A percentile compares a stretch with the other conserved stretches of the same genome.
phyloP scores from a whole-genome alignment of 2,329 filamentous ascomycete genomes.

The Fusarium mexicanum region DNA sequence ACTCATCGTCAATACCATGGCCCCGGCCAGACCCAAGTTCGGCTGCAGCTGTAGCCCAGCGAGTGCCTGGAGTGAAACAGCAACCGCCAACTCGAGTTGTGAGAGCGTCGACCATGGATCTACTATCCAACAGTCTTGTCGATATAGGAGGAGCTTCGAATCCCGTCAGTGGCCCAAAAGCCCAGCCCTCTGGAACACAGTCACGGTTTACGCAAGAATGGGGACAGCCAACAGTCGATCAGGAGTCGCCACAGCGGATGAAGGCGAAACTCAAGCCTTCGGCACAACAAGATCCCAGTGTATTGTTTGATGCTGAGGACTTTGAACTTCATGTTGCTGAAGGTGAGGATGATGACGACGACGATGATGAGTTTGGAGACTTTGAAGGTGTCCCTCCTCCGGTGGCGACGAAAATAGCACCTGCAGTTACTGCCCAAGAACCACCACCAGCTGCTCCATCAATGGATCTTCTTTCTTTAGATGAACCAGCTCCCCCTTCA shows the following conservation, averaged over 20 bases:
- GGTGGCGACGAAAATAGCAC: neutral
- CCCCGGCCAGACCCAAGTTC: slow-evolving; percentile 15
- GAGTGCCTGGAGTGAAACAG: slow-evolving; percentile 3
- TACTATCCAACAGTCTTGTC: slow-evolving; percentile 63
- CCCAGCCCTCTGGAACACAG: slow-evolving; percentile 2
- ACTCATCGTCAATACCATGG: slow-evolving; percentile 33
- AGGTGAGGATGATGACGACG: slow-evolving; percentile 58
- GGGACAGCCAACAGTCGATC: neutral
- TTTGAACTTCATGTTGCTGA: slow-evolving; percentile 55
- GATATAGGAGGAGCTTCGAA: slow-evolving; percentile 44
- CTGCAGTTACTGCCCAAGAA: slow-evolving; percentile 28
- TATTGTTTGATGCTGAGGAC: slow-evolving; percentile 74
- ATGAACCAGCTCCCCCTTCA: slow-evolving; percentile 43
- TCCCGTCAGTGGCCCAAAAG: neutral
- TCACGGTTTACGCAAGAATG: slow-evolving; percentile 23
- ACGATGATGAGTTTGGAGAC: slow-evolving; percentile 63
- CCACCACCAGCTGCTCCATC: slow-evolving; percentile 40
- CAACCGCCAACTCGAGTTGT: slow-evolving; percentile 41
- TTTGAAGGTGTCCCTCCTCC: slow-evolving; percentile 60
- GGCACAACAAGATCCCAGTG: slow-evolving; percentile 55
- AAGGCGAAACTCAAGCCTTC: slow-evolving; percentile 39
- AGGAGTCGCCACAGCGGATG: slow-evolving; percentile 17
- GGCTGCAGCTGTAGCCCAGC: slow-evolving; percentile 5
- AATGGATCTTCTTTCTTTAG: slow-evolving; percentile 55
- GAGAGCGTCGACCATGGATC: slow-evolving; percentile 62